Conservation (phyloP, 495 filamentous ascomycete genomes). For the Hyaloscypha variabilis region DNA sequence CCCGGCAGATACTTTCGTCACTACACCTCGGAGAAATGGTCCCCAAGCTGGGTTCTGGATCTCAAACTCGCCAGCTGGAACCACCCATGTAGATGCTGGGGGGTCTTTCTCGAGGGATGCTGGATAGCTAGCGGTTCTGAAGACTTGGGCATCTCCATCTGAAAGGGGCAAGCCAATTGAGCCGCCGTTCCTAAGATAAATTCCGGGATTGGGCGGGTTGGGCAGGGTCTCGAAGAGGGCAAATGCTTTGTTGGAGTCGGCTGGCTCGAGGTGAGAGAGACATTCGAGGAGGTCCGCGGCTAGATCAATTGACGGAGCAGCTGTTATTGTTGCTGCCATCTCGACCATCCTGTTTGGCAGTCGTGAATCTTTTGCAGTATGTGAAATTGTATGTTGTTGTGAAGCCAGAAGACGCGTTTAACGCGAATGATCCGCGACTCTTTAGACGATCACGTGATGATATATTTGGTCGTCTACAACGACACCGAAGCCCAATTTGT, state of each 20-base stretch:
- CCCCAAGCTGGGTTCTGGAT: conserved; percentile 43
- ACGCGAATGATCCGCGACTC: too few relatives aligned
- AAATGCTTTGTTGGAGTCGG: conserved; percentile 2
- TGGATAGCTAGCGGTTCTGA: conserved; percentile 44
- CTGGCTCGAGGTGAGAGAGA: not conserved
- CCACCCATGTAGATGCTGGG: conserved; percentile 51
- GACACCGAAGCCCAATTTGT: too few relatives aligned
- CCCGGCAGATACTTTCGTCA: conserved; percentile 28
- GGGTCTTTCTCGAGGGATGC: conserved; percentile 49
- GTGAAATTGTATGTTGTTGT: too few relatives aligned
- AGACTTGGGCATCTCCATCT: conserved; percentile 40
- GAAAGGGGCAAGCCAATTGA: conserved; percentile 45
- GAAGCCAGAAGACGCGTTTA: too few relatives aligned
- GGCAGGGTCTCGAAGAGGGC: conserved; percentile 14
- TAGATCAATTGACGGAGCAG: not conserved
- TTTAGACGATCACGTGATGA: too few relatives aligned
- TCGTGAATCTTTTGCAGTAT: too few relatives aligned
- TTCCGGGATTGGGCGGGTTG: conserved; percentile 37
- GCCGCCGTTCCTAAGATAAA: conserved; percentile 43
- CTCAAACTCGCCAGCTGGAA: conserved; percentile 46
- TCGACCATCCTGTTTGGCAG: not conserved
- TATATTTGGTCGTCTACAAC: too few relatives aligned
- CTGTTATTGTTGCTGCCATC: not conserved
- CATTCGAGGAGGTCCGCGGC: not conserved
- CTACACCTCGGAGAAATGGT: conserved; percentile 28